Base-by-base conservation (phyloP, 495 filamentous ascomycete species). In the Talaromyces nanjingensis region DNA sequence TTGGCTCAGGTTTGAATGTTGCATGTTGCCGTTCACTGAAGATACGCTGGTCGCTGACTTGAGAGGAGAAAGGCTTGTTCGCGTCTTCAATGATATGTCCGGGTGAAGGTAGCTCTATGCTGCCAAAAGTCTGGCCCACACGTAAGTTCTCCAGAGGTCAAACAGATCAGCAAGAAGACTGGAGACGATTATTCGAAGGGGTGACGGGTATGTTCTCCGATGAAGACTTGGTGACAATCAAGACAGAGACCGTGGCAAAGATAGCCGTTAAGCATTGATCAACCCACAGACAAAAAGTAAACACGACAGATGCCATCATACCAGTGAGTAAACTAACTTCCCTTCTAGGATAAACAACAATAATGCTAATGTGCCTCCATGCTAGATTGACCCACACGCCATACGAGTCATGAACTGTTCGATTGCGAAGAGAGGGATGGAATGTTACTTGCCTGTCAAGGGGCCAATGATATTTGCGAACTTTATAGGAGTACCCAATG, bases 301-400 rank as follows among this genome's bases (percentile, higher is more conserved):
- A 37, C 56, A 37, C 14, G 29, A 25, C 31, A 59, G 16, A 37
- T 37, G 6, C 56, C 27, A 34, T 9, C 27, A 25, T 29, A 55
- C 52, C 52, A 55, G 25, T 25, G 18, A 34, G 29, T 59, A 59
- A 59, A 59, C 56, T 22, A 14, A 59, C 31, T 59, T 59, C 56
- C 56, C 9, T 59, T 37, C n/a, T 34, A 22, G 56, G 56, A 37
- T 12, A 59, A 37, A 59, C 16, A 22, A 9, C 16, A 59, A 56
- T 6, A 56, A 14, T 27, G 22, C 22, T 27, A 16, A 27, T 25
- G 24, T 56, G 27, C 14, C 8, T 49, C 45, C 22, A 1, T 3
- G 27, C 9, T 56, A 56, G n/a, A 27, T 29, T 14, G 53, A 29
- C 53, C 53, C 53, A 56, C 53, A 27, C 8, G 5, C 11, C 53